Base-by-base conservation (phyloP, 1,139 yeast genomes). In the Maudiozyma humilis region DNA sequence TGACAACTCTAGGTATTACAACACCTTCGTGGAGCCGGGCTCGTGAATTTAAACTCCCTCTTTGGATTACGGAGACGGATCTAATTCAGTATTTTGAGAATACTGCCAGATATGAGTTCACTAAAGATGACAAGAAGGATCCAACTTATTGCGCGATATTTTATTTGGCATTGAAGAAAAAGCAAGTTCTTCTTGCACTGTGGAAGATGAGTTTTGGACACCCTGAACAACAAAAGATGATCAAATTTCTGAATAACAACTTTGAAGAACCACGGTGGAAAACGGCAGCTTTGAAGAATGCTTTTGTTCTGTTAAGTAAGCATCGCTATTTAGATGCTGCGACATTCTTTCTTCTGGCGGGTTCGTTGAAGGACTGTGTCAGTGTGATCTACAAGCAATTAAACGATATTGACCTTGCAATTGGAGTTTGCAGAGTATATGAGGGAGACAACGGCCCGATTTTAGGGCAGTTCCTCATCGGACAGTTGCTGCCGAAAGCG, bases 281-380 rank as follows among this genome's bases (percentile, higher is more conserved):
- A 52, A 74, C 86, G 0, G 96, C 96, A 0, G 96, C 98, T 0
- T 66, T 78, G 56, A 91, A 91, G 57, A 91, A 91, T 65, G 98
- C 98, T 0, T 91, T 78, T 68, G 97, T 88, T 0, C 67, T 91
- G 36, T 64, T 91, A 49, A 88, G 97, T 45, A 86, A 87, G 57
- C 98, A 88, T 60, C 69, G 97, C 36, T 86, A 75, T 57, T 65
- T 76, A 57, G 94, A 89, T 63, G 94, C 97, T 0, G 96, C 97
- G 0, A 80, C 83, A 30, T 89, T 91, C 60, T 91, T 91, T 63
- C 65, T 91, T 32, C 69, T 91, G n/a, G 96, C 84, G 0, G 91
- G 74, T 44, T 70, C 87, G 1, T 65, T 86, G 16, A 75, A 74
- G 44, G 98, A 91, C 62, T 80, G 89, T 45, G 82, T 85, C 36